phyloP scores from a whole-genome alignment of 2,329 filamentous ascomycete genomes.

The Purpureocillium takamizusanense region DNA sequence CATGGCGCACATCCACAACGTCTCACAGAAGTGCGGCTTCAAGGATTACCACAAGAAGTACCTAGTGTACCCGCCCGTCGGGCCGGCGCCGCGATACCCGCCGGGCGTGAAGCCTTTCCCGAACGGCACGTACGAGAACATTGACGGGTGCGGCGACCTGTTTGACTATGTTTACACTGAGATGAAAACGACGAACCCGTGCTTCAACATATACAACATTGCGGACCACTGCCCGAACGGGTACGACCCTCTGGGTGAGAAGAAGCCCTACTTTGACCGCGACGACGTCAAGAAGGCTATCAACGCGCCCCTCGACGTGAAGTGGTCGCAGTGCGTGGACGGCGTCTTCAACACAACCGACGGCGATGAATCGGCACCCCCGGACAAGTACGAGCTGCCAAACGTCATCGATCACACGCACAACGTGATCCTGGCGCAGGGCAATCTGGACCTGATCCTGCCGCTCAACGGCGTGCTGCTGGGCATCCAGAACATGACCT shows the following conservation, averaged over 20 bases:
- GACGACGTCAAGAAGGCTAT: conserved; percentile 60
- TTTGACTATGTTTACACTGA: conserved; percentile 47
- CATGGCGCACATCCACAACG: conserved; percentile 39
- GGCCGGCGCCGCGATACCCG: conserved; percentile 41
- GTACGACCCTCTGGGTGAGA: conserved; percentile 62
- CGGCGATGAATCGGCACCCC: conserved; percentile 26
- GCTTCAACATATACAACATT: conserved; percentile 71
- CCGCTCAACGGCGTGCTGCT: conserved; percentile 61
- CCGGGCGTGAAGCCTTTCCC: conserved; percentile 29
- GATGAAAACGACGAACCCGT: conserved; percentile 56
- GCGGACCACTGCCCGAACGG: conserved; percentile 61
- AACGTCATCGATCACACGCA: conserved; percentile 64
- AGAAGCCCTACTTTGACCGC: conserved; percentile 68
- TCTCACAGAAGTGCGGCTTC: conserved; percentile 52
- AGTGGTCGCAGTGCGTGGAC: conserved; percentile 8
- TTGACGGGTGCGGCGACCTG: conserved; percentile 44
- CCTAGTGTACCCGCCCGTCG: conserved; percentile 59
- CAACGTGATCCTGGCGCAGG: conserved; percentile 67
- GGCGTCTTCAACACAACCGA: conserved; percentile 4
- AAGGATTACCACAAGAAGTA: conserved; percentile 49
- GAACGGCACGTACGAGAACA: conserved; percentile 19
- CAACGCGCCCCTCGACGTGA: conserved; percentile 44
- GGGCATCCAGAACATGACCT: conserved; percentile 75
- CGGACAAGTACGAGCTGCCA: conserved; percentile 51
- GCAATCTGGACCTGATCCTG: conserved; percentile 59